Base-by-base conservation (phyloP, 768 basidiomycete species). In the Kwoniella pini region DNA sequence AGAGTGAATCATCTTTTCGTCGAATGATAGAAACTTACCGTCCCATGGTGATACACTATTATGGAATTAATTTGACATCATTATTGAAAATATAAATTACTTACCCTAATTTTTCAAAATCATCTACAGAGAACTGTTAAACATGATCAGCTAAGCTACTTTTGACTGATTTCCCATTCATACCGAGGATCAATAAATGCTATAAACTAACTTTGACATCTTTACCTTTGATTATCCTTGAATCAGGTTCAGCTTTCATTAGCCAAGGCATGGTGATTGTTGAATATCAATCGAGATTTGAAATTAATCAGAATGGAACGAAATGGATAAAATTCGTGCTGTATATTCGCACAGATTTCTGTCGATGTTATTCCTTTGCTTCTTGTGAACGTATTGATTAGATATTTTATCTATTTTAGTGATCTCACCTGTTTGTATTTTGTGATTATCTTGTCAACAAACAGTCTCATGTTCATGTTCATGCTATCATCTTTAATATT, bases 211-310 rank as follows among this genome's bases (percentile, higher is more conserved):
- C 78, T 64, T 79, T 79, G 43, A 79, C 79, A 68, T 79, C 77
- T 54, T 79, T 77, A 2, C 79, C 79, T 40, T 77, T 79, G 45
- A 73, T 76, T 22, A 79, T 62, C 36, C 79, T 52, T 6, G 72
- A 74, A 38, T 80, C 77, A 9, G 79, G 79, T 63, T 80, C 77
- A 1, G 79, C 79, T 50, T 79, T 79, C 75, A 79, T 76, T 17
- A 78, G 60, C 76, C 76, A 79, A 24, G 73, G 73, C 68, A 74
- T 70, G 39, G 12, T 62, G 46, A 2, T 22, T n/a, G 11, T 38
- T 7, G 27, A n/a, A 44, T 42, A 9, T 42, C n/a, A 13, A 15
- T 36, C 58, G 58, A 7, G 33, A 7, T 15, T 36, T 36, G 33
- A 9, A 36, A 36, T 36, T 36, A 36, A 9, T 36, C 15, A 15